Evolutionary conservation across 495 filamentous ascomycete species (phyloP).

Genomic region (Hyphodiscus hymeniophilus): DNA sequence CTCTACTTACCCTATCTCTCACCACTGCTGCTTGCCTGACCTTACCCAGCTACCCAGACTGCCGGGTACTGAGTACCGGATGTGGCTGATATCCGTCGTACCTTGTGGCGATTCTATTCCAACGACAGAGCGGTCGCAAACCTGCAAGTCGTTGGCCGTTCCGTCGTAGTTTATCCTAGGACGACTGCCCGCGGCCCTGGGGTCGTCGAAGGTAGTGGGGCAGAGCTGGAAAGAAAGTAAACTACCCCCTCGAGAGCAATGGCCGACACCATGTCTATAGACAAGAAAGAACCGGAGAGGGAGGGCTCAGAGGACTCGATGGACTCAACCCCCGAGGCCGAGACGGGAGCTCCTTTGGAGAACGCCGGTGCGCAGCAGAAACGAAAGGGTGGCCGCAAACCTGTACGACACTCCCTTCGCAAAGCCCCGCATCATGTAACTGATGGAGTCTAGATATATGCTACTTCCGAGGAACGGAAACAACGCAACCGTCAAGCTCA

Average conservation of each 20-base stretch:
- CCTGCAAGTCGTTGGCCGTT: constrained; percentile 7
- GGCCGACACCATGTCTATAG: constrained; percentile 43
- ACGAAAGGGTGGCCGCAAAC: constrained; percentile 94
- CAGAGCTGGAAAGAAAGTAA: constrained; percentile 8
- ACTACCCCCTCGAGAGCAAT: constrained; percentile 11
- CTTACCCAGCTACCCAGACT: neutral
- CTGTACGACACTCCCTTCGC: constrained; percentile 54
- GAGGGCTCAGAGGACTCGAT: constrained; percentile 45
- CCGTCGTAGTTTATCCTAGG: neutral
- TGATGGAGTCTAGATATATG: constrained; percentile 68
- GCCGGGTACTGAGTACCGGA: constrained; percentile 5
- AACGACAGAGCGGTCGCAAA: neutral
- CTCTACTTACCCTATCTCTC: neutral
- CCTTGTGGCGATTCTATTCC: neutral
- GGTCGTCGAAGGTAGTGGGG: constrained; percentile 14
- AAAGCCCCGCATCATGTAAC: constrained; percentile 22
- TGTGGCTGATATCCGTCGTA: constrained; percentile 13
- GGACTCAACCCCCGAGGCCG: constrained; percentile 45
- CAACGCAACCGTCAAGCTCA: constrained; percentile 96
- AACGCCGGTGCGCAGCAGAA: constrained; percentile 47
- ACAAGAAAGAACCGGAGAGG: constrained; percentile 43
- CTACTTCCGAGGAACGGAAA: constrained; percentile 96
- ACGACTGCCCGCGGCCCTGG: constrained; percentile 9
- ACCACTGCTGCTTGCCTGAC: neutral
- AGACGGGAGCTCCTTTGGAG: constrained; percentile 26